phyloP scores from a whole-genome alignment of 78 protist species.

The Dictyostelium brefeldianum region DNA sequence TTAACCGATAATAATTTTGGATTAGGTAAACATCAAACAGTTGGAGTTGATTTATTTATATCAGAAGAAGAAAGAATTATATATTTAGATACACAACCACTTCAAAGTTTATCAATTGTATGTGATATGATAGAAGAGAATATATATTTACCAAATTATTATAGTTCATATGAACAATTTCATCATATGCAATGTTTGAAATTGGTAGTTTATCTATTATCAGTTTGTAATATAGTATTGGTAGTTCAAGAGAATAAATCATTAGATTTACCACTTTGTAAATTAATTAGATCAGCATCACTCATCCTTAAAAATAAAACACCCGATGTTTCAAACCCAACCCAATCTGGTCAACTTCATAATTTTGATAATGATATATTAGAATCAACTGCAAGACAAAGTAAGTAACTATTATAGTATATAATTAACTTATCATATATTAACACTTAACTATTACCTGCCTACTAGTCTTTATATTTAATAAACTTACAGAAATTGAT shows the following conservation, averaged over 20 bases:
- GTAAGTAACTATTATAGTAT: neutral
- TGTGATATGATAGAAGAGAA: constrained; percentile 61
- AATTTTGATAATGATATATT: constrained; percentile 5
- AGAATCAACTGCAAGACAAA: constrained; percentile 35
- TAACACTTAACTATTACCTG: no score
- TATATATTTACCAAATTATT: constrained; percentile 4
- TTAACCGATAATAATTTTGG: constrained; percentile 60
- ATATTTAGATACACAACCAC: constrained; percentile 65
- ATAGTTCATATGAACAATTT: constrained; percentile 48
- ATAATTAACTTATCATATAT: neutral
- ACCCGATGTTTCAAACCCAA: constrained; percentile 59
- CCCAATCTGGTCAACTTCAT: neutral
- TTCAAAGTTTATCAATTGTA: constrained; percentile 55
- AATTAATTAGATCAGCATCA: constrained; percentile 52
- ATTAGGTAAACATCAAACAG: constrained; percentile 60
- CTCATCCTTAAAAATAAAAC: constrained; percentile 46
- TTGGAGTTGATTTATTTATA: constrained; percentile 51
- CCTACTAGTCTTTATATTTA: constrained; percentile 58
- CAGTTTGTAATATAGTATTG: constrained; percentile 58
- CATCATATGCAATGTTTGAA: constrained; percentile 57
- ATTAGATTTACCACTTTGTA: constrained; percentile 59
- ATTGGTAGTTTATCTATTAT: constrained; percentile 31
- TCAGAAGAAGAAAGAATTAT: constrained; percentile 41
- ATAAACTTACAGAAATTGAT: constrained; percentile 67
- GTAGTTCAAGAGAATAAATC: constrained; percentile 64